Conservation (phyloP, 2,329 filamentous ascomycete species). For the Cytospora piceicola region DNA sequence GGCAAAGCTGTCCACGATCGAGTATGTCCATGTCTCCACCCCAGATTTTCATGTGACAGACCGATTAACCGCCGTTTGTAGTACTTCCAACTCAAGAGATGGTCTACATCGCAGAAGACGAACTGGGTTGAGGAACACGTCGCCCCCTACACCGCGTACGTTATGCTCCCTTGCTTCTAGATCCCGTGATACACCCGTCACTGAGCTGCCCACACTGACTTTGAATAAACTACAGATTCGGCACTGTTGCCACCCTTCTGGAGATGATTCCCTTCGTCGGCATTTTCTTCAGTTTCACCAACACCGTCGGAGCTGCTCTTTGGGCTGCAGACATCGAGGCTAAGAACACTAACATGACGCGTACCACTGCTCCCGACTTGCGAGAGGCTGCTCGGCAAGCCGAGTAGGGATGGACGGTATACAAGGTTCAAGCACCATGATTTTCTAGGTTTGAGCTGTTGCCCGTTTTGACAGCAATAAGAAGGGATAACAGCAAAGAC, state of each 20-base stretch:
- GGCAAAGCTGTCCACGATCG: constrained; percentile 56
- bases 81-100: constrained; percentile 92
- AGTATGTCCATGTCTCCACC: constrained; percentile 45
- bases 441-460: neutral
- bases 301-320: constrained; percentile 88
- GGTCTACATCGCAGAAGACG: constrained; percentile 66
- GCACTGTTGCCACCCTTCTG: constrained; percentile 73
- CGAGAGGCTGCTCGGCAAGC: constrained; percentile 54
- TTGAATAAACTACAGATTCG: constrained; percentile 61
- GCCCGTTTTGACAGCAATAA: neutral
- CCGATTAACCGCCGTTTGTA: constrained; percentile 61
- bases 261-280: constrained; percentile 84
- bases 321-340: constrained; percentile 88
- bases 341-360: constrained; percentile 53
- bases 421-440: neutral
- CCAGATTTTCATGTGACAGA: constrained; percentile 36
- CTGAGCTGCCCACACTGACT: constrained; percentile 9
- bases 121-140: constrained; percentile 72
- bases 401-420: constrained; percentile 41
- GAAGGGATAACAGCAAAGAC: neutral
- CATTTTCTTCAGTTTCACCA: constrained; percentile 87
- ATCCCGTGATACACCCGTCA: neutral
- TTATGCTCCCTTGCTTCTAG: constrained; percentile 33
- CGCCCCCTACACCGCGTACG: constrained; percentile 81
- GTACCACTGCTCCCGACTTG: constrained; percentile 54